Conservation (phyloP, 1,284 basidiomycete species). For the Mrakiaceae sp. region DNA sequence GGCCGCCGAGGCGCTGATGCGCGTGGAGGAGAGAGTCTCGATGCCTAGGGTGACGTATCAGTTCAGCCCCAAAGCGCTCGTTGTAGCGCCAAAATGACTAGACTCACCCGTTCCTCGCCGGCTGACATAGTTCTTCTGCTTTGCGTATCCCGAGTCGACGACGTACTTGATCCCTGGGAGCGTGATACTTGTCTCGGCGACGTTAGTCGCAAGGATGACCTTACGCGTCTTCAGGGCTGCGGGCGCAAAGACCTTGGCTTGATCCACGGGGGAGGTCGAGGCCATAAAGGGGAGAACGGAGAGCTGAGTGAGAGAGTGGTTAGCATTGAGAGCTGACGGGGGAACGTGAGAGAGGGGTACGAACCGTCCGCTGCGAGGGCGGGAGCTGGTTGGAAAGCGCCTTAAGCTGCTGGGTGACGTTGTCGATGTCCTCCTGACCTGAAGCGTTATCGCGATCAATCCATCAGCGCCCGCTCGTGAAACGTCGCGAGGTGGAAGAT, state of each 20-base stretch:
- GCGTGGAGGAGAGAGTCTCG: slow-evolving; percentile 71
- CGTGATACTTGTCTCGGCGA: slow-evolving; percentile 96
- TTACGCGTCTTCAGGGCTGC: slow-evolving; percentile 65
- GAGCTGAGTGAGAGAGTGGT: background rate
- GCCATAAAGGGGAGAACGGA: slow-evolving; percentile 16
- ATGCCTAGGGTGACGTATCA: slow-evolving; percentile 47
- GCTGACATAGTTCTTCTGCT: slow-evolving; percentile 79
- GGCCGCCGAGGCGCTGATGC: slow-evolving; percentile 80
- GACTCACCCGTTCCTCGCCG: slow-evolving; percentile 45
- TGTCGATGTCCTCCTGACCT: slow-evolving; percentile 96
- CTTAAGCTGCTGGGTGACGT: slow-evolving; percentile 59
- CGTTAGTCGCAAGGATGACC: slow-evolving; percentile 87
- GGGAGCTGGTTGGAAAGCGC: slow-evolving; percentile 55
- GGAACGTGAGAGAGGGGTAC: background rate
- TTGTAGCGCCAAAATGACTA: background rate
- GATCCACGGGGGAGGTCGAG: slow-evolving; percentile 40
- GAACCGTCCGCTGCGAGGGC: slow-evolving; percentile 23
- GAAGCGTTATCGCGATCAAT: background rate
- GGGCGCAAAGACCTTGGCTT: slow-evolving; percentile 63
- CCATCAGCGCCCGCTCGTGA: background rate
- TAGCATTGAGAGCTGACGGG: background rate
- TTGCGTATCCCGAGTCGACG: slow-evolving; percentile 87
- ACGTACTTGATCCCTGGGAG: slow-evolving; percentile 94
- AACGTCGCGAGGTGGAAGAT: background rate
- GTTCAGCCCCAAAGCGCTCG: background rate